phyloP scores from a whole-genome alignment of 2,329 filamentous ascomycete genomes.

The Podosphaera xanthii region DNA sequence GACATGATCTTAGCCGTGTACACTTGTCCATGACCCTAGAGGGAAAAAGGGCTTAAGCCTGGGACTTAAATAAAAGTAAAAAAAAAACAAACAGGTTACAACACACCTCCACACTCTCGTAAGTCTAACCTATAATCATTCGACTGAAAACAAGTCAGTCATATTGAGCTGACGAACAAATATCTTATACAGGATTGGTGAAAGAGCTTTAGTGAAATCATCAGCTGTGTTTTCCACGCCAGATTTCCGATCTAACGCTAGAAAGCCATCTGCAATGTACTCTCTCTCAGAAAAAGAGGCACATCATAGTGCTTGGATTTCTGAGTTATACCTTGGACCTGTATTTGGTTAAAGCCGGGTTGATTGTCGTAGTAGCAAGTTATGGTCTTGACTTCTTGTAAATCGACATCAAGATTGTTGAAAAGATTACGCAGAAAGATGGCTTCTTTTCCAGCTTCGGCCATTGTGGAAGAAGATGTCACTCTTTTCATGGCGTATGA shows the following conservation, averaged over 20 bases:
- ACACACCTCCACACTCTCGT: neutral
- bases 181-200: no score
- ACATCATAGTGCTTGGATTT: neutral
- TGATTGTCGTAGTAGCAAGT: neutral
- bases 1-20: no score
- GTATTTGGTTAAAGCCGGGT: neutral
- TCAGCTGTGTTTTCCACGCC: neutral
- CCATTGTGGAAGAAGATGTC: no score
- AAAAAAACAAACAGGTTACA: no score
- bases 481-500: no score
- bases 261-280: neutral
- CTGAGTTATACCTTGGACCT: neutral
- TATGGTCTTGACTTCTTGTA: neutral
- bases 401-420: no score
- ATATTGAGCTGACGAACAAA: neutral
- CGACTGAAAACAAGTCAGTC: neutral
- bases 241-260: neutral
- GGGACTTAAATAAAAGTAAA: no score
- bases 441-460: no score
- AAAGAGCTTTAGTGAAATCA: neutral
- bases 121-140: neutral
- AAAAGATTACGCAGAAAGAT: no score
- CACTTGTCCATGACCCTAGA: no score
- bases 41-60: no score
- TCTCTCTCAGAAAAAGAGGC: neutral